phyloP scores from a whole-genome alignment of 2,329 filamentous ascomycete species.

The Ceratocystis diversiconidia region DNA sequence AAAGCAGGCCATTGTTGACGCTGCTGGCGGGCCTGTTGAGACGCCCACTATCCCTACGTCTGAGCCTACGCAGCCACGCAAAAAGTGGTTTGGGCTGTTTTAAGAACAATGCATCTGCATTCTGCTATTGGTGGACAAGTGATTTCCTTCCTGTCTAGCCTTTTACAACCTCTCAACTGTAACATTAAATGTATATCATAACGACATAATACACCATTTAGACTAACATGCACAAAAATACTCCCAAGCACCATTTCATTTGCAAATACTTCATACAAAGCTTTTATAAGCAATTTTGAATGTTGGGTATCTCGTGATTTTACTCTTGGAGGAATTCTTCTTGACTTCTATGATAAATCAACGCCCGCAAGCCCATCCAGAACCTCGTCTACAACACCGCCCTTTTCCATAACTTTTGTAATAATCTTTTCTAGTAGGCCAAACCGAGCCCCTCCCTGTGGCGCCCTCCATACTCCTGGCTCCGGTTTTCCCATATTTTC shows the following conservation, averaged over 20 bases:
- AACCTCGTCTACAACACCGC: constrained; percentile 75
- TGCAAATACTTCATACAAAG: neutral
- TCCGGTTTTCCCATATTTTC: constrained; percentile 28
- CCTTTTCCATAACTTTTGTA: constrained; percentile 58
- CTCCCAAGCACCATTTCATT: neutral
- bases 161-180: neutral
- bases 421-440: constrained; percentile 59
- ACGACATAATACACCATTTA: neutral
- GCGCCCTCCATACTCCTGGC: constrained; percentile 72
- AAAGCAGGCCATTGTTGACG: constrained; percentile 17
- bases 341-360: constrained; percentile 40
- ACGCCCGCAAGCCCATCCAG: constrained; percentile 67
- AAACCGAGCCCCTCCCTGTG: constrained; percentile 69
- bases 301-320: constrained; percentile 11
- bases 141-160: neutral
- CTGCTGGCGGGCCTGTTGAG: neutral
- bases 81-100: constrained; percentile 18
- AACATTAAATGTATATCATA: constrained; percentile 4
- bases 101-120: neutral
- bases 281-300: neutral
- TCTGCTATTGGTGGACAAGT: neutral
- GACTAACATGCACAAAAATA: neutral
- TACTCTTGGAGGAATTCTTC: neutral
- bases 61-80: constrained; percentile 6
- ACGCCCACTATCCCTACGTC: neutral